Base-by-base conservation (phyloP, 495 filamentous ascomycete genomes). In the Margaritispora aquatica region DNA sequence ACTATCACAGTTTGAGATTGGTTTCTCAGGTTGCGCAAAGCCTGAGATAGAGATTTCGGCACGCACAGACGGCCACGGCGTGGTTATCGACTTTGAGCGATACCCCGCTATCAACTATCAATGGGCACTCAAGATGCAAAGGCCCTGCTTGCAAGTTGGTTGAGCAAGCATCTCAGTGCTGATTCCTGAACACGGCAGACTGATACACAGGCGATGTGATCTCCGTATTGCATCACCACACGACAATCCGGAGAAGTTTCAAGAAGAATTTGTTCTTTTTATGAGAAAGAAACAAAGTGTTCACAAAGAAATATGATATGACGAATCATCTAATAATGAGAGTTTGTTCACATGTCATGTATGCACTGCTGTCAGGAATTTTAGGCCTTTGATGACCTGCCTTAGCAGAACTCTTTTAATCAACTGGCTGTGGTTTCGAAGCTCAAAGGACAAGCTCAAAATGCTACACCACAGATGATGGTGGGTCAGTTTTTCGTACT, bases 1-100 rank as follows among this genome's bases (percentile, higher is more conserved):
- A 55, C 58, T 52, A 55, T 38, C 26, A 51, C 52, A 8, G 58
- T 56, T 61, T 61, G 58, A 61, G 58, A 20, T 36, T 34, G 58
- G 58, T 51, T 19, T 3, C 29, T 38, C 20, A 38, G 51, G 34
- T 52, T 23, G 17, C 11, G 38, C 8, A n/a, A 34, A 15, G 29
- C 15, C 38, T 44, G 38, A 44, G 38, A 44, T 44, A 17, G 38
- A 44, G 19, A 44, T n/a, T 44, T 44, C 38, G 38, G 38, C 38
- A 15, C 21, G 52, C 52, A 55, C 52, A 55, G 52, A 55, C 52
- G 52, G 52, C 26, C 27, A 36, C 52, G 52, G 52, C 52, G 31
- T 38, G 9, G 17, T 36, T 21, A 15, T 21, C 24, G 27, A 55
- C 17, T 36, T 15, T 36, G 31, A 31, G 17, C 31, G 8, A n/a